A percentile compares a stretch with the other conserved stretches of the same genome.
These are phyloP conservation scores for Kurtzmaniella cleridarum DNA, from an alignment of 805 yeast genomes.

Conservation along the genomic window DNA sequence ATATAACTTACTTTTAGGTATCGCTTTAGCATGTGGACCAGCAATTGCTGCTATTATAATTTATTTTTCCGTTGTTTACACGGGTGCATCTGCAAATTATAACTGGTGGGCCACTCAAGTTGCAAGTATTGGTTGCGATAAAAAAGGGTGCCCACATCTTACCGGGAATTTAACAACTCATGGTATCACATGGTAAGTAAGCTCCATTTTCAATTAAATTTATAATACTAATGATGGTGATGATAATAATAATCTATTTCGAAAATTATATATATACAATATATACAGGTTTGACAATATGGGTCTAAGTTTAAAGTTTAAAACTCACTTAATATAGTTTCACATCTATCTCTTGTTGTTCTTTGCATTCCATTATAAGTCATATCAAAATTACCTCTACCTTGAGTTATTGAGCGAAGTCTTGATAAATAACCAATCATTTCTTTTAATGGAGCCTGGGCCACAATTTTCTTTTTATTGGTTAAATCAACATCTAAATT, in stretches of 20 bases:
- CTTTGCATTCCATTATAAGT: constrained; percentile 67
- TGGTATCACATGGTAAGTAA: constrained; percentile 5
- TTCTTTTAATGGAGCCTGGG: constrained; percentile 78
- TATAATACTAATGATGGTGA: neutral
- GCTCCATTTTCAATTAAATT: neutral
- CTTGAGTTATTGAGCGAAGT: constrained; percentile 81
- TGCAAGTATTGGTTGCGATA: constrained; percentile 8
- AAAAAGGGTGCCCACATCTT: constrained; percentile 8
- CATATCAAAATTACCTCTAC: constrained; percentile 83
- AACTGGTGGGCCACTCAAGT: constrained; percentile 11
- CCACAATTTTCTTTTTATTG: constrained; percentile 57
- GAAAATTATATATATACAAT: neutral
- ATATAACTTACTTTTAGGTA: constrained; percentile 7
- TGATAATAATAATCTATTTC: constrained; percentile 4
- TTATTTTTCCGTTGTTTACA: constrained; percentile 9
- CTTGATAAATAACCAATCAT: constrained; percentile 85
- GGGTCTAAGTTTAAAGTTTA: neutral
- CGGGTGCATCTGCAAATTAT: constrained; percentile 7
- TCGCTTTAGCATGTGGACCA: constrained; percentile 9
- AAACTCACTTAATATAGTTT: constrained; percentile 12
- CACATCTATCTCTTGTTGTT: constrained; percentile 49
- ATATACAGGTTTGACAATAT: neutral
- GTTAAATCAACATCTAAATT: constrained; percentile 12
- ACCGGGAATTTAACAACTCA: constrained; percentile 1
- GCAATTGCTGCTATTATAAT: constrained; percentile 10